These are phyloP conservation scores for Gracilaria gracilis DNA, from an alignment of 23 red algal genomes.

Conservation along the genomic window DNA sequence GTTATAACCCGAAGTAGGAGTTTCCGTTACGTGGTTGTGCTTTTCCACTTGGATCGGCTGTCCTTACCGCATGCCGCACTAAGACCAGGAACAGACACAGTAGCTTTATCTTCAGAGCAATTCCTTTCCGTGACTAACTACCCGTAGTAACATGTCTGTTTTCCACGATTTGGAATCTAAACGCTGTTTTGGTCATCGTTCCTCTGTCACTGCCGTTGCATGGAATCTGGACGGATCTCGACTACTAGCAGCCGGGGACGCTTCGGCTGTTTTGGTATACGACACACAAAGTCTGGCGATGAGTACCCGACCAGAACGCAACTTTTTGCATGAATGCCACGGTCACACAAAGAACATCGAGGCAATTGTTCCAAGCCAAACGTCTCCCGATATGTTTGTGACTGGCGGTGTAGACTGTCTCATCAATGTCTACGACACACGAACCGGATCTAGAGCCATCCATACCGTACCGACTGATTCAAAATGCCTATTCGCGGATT, in stretches of 20 bases:
- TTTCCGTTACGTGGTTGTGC: too few species aligned
- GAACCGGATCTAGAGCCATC: constrained; percentile 24
- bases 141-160: neutral
- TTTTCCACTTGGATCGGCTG: too few species aligned
- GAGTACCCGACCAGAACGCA: constrained; percentile 47
- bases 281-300: constrained; percentile 50
- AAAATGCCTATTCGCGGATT: constrained; percentile 54
- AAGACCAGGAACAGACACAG: too few species aligned
- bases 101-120: too few species aligned
- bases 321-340: constrained; percentile 48
- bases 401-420: constrained; percentile 54
- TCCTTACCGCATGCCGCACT: too few species aligned
- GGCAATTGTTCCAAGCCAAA: constrained; percentile 45
- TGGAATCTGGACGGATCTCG: constrained; percentile 67
- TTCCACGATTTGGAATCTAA: constrained; percentile 39
- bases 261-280: constrained; percentile 49
- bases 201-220: constrained; percentile 46
- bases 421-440: constrained; percentile 46
- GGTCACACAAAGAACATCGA: constrained; percentile 53
- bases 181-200: constrained; percentile 57
- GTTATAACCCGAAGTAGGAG: too few species aligned
- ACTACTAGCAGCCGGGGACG: constrained; percentile 62
- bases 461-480: constrained; percentile 39
- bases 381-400: constrained; percentile 60
- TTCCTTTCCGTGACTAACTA: neutral